Evolutionary conservation across 441 rosid species (phyloP).

Genomic region (Dalechampia spathulata): DNA sequence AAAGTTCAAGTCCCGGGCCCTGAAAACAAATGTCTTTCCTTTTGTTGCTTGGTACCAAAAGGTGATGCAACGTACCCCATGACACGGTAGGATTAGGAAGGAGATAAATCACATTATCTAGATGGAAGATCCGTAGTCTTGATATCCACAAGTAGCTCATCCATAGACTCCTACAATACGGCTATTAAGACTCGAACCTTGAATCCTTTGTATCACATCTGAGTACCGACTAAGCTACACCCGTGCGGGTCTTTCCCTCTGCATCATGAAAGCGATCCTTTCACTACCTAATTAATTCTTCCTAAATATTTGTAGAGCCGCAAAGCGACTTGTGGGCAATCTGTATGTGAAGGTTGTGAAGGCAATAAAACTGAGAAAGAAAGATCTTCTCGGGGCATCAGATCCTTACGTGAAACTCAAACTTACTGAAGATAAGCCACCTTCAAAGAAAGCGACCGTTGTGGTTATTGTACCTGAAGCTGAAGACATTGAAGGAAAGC

Average conservation of each 20-base stretch:
- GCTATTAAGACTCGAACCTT: no score
- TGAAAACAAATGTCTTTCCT: constrained; percentile 39
- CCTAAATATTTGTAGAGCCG: constrained; percentile 47
- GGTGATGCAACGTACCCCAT: no score
- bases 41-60: background rate
- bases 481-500: constrained; percentile 90
- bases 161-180: no score
- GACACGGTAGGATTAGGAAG: no score
- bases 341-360: constrained; percentile 68
- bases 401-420: constrained; percentile 93
- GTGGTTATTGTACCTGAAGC: constrained; percentile 83
- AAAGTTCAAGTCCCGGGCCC: constrained; percentile 75
- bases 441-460: constrained; percentile 85
- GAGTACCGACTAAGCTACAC: no score
- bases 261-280: constrained; percentile 9
- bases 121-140: no score
- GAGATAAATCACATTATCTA: no score
- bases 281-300: constrained; percentile 1
- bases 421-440: constrained; percentile 70
- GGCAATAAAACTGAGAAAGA: constrained; percentile 79
- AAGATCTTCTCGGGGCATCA: constrained; percentile 84
- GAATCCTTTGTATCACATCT: no score
- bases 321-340: constrained; percentile 82
- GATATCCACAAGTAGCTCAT: no score
- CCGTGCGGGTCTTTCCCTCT: no score